Percentiles rank a stretch among this genome's conserved stretches.
These are phyloP conservation scores for Blastobotrys raffinosifermentans DNA, from an alignment of 1,139 yeast species.

Conservation along the genomic window DNA sequence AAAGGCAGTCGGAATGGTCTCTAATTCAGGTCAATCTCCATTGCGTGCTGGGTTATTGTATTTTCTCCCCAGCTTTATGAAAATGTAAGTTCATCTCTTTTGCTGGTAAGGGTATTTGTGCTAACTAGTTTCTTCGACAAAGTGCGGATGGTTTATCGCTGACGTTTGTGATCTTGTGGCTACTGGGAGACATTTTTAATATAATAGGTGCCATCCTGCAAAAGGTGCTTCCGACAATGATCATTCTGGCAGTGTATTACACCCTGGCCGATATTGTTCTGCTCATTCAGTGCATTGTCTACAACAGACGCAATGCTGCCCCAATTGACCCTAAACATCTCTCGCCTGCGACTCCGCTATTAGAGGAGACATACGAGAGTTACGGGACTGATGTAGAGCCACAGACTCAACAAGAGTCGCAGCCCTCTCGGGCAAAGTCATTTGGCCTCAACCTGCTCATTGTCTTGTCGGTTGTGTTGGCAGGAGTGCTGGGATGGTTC, in stretches of 20 bases:
- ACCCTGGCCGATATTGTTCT: slow-evolving; percentile 84
- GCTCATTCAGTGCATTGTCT: slow-evolving; percentile 72
- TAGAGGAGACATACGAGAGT: slow-evolving; percentile 45
- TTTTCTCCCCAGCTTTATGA: slow-evolving; percentile 97
- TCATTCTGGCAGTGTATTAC: slow-evolving; percentile 81
- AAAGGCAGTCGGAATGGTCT: slow-evolving; percentile 1
- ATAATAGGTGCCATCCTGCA: slow-evolving; percentile 84
- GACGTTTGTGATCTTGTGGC: slow-evolving; percentile 79
- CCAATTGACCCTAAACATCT: slow-evolving; percentile 71
- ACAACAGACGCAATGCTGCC: slow-evolving; percentile 47
- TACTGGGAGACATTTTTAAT: slow-evolving; percentile 85
- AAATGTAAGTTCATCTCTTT: slow-evolving; percentile 37
- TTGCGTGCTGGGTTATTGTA: slow-evolving; percentile 97
- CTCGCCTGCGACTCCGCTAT: slow-evolving; percentile 84
- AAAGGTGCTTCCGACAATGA: slow-evolving; percentile 89
- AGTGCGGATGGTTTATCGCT: slow-evolving; percentile 84
- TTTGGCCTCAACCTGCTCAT: slow-evolving; percentile 51
- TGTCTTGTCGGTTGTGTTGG: slow-evolving; percentile 61
- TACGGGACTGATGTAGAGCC: slow-evolving; percentile 26
- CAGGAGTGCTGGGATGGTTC: slow-evolving; percentile 87
- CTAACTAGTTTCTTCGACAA: slow-evolving; percentile 53
- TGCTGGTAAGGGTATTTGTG: background rate
- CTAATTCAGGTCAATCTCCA: slow-evolving; percentile 57
- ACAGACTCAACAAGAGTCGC: slow-evolving; percentile 9
- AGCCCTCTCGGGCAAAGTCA: slow-evolving; percentile 16